Base-by-base conservation (phyloP, 441 rosid species). In the Metrosideros polymorpha region DNA sequence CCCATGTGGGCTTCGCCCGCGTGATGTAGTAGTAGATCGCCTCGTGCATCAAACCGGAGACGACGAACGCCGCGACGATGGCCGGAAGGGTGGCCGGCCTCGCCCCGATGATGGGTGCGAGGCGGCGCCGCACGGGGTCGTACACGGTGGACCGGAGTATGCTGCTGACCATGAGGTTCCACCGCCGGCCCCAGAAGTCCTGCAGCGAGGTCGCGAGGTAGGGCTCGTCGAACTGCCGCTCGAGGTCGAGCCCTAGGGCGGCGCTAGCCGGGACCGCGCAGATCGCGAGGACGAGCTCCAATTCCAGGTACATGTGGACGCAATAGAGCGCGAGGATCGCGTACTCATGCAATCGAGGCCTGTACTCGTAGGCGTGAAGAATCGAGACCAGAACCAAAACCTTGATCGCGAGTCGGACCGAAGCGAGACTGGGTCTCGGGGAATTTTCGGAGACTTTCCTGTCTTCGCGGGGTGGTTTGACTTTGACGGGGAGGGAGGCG, bases 151-250 rank as follows among this genome's bases (percentile, higher is more conserved):
- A 88, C 12, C 95, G 94, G 39, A 97, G 92, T 57, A 92, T 91
- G 12, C 88, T 71, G 4, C 92, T 79, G 56, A 95, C 98, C 91
- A 90, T 88, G 43, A 94, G 93, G 89, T 96, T 97, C 99, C 99
- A 97, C 84, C 99, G 89, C 1, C 89, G 92, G 53, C 98, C 92
- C 98, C 98, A 97, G 50, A 95, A 97, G 91, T 97, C 96, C 27
- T 97, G 99, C 6, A 96, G 88, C 4, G 98, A 95, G 53, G 98
- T 93, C 76, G 96, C 83, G 25, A 94, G 87, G 90, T 93, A 94
- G 0, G 98, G 99, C 83, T 93, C 93, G 43, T 95, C 87, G 88
- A 92, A 95, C 83, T 90, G 96, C 15, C 94, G 94, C 83, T 94
- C 96, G 6, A 94, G 84, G 79, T 92, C 95, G 7, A 89, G 61